Evolutionary conservation across 2,329 filamentous ascomycete genomes (phyloP), one percentile per base, ranked within the genome.

Genomic region (Aureobasidium mangrovei): DNA sequence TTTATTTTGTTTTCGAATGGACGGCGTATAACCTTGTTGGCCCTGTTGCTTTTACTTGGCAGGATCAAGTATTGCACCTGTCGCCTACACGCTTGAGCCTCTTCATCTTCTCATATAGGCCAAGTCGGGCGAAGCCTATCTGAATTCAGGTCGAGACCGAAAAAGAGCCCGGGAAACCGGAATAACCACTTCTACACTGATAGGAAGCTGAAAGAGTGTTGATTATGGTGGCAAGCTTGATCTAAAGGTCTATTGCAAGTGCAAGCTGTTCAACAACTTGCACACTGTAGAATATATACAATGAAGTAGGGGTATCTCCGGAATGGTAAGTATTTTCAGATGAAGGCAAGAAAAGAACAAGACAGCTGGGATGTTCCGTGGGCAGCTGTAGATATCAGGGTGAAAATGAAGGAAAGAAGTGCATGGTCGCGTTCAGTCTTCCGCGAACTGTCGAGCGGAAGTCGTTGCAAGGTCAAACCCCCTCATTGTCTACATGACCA

Each of bases 401-500:
- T 6, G 7, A 29, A 32, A 18, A 42, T 42, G 24, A 12, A 7
- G 42, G 42, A 4, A 29, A 51, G 29, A 42, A 33, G 29, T 51
- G 29, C 49, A 53, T 53, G 49, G 40, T 53, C 49, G 49, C 49
- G 32, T 53, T 51, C 26, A 51, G 38, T 41, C 46, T 18, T 48
- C 45, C 45, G 45, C 35, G 32, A 32, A 10, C 32, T 33, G 47
- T 8, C 7, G 26, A 24, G 32, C n/a, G 46, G 46, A 32, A 10
- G 2, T 49, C 36, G 46, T 49, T 28, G 47, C 8, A 31, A 29
- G 10, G 6, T 2, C 18, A 6, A 8, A 28, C 26, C 12, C 39
- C 39, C 32, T 44, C 10, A 18, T 28, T 32, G 28, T 10, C 60
- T 46, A 58, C 65, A 67, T 68, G 58, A 68, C 63, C 56, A 69